Conservation (phyloP, 352 stramenopile genomes). For the Pythium rhizo-oryzae region DNA sequence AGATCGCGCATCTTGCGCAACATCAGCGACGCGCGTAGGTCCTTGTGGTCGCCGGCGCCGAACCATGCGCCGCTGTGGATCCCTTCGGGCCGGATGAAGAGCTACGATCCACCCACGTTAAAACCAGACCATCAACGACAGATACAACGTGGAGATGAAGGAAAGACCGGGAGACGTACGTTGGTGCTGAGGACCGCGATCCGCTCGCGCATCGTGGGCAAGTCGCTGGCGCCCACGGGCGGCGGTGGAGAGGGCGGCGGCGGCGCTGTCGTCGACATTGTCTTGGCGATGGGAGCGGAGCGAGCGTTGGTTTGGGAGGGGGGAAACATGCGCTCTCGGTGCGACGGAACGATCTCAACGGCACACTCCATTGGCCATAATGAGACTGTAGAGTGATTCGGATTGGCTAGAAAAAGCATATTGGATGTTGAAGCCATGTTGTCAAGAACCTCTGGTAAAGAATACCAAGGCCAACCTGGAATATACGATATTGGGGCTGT, state of each 20-base stretch:
- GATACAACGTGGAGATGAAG: neutral
- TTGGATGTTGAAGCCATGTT: constrained; percentile 8
- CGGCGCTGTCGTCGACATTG: too few relatives aligned
- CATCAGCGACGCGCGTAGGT: constrained; percentile 65
- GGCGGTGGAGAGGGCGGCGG: too few relatives aligned
- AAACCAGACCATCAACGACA: neutral
- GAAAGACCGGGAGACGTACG: constrained; percentile 25
- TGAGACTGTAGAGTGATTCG: neutral
- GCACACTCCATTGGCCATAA: neutral
- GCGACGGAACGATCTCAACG: too few relatives aligned
- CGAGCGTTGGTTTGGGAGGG: too few relatives aligned
- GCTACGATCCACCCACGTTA: constrained; percentile 43
- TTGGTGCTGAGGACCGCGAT: constrained; percentile 76
- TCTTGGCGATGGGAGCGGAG: too few relatives aligned
- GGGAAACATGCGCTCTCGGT: too few relatives aligned
- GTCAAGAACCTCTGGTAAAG: too few relatives aligned
- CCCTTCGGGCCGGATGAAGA: constrained; percentile 73
- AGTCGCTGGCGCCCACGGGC: neutral
- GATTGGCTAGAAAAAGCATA: neutral
- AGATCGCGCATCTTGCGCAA: constrained; percentile 74
- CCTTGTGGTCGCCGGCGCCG: constrained; percentile 69
- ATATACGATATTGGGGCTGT: neutral
- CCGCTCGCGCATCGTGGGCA: constrained; percentile 37
- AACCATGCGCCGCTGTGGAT: constrained; percentile 83
- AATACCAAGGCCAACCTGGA: neutral